Evolutionary conservation across 495 filamentous ascomycete species (phyloP), one percentile per base, ranked within the genome.

Genomic region (Astrothelium subdiscretum): DNA sequence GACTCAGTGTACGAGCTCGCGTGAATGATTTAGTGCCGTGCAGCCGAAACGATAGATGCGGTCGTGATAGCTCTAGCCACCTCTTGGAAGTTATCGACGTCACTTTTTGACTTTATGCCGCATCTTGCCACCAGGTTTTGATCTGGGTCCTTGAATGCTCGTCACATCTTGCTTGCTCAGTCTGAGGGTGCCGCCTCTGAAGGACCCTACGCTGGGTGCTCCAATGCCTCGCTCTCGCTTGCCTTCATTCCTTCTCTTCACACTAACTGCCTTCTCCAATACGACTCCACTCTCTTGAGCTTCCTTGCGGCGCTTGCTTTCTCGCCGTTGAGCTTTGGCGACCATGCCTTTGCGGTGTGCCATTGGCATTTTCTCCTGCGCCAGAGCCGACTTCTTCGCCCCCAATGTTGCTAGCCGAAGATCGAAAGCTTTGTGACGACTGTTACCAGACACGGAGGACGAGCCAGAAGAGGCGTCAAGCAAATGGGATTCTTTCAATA

Each of bases 401-500:
- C 91, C 92, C 1, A 98, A 78, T 3, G 85, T 80, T 69, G 87
- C 85, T 48, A 97, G 79, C 44, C 92, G 86, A 58, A 95, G 72
- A 70, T 97, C 91, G 31, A 87, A 79, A 8, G 91, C 91, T 71
- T 88, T 90, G 63, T 89, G 82, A 27, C 82, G 79, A 68, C 83
- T 83, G 65, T 80, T 82, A 3, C 31, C 22, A 35, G 64, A 32
- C 12, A 51, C 60, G 43, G 57, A 48, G 31, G 44, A 32, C n/a
- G 81, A 80, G 11, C 77, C 77, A 5, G 78, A 70, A 2, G 84
- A 79, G 0, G 78, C 73, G 18, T 91, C 86, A 59, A 98, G 85
- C 38, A 98, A 86, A 74, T 97, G 92, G 1, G 92, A 97, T 78
- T 98, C 94, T 62, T 85, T 79, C 12, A 98, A 83, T 12, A 98